Base-by-base conservation (phyloP, 1,139 yeast genomes). In the Zygosaccharomyces sapae region DNA sequence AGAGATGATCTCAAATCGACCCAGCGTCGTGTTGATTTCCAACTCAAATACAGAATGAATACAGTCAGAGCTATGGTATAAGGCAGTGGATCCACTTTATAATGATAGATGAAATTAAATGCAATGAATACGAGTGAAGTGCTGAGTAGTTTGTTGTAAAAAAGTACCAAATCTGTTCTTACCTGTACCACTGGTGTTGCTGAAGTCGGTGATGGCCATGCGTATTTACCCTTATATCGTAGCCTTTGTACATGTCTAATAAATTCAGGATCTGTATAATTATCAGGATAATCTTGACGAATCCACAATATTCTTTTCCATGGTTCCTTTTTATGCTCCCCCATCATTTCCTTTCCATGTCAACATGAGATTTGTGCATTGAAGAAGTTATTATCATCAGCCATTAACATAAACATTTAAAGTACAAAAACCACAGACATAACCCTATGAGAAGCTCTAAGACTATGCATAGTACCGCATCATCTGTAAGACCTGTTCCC, bases 261-360 rank as follows among this genome's bases (percentile, higher is more conserved):
- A 62, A 92, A 92, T 7, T 90, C 78, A 8, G 70, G 68, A 61
- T 89, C 95, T 2, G 95, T 92, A 68, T 87, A 87, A 66, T 89
- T 92, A 65, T 92, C 98, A 0, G 96, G 95, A 61, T 82, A 90
- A n/a, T 86, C 86, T 62, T 90, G 97, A 51, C 77, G 76, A 38
- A 86, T 76, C 83, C 96, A 92, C n/a, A 92, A 74, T 39, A 89
- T 76, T 61, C 94, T 86, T 57, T 84, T 76, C 97, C 97, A 90
- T n/a, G 48, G 52, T 13, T 38, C 27, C 19, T 27, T 38, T 43
- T 34, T 41, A 2, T 10, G 12, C 4, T 12, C 9, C 40, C 12
- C 12, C 10, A 10, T 27, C 31, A 27, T 27, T 10, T 27, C 9
- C 5, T 24, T 12, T 27, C n/a, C n/a, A 10, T 27, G 31, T 27